Base-by-base conservation (phyloP, 768 basidiomycete species). In the Amanita subjunquillea region DNA sequence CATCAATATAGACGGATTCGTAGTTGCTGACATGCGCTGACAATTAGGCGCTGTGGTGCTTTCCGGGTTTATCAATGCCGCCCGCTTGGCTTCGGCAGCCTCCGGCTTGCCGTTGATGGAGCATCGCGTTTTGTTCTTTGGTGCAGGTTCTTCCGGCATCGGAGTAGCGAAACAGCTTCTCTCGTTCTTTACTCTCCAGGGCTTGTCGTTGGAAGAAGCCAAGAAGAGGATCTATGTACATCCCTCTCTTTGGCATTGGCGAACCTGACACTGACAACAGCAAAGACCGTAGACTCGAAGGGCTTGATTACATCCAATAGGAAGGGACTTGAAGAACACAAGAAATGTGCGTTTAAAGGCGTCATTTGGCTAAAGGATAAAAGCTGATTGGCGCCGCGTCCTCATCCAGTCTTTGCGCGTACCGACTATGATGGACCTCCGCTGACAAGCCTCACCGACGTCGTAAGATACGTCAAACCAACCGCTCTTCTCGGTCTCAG, bases 61-160 rank as follows among this genome's bases (percentile, higher is more conserved):
- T 50, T 82, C 79, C 50, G 87, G 87, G 4, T 85, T 87, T 66
- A 68, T 86, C 55, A 85, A 85, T 54, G 85, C 87, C 20, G 85
- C 84, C 0, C 75, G 75, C 51, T 69, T 85, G 34, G 71, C 82
- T 10, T 77, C 77, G 43, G 70, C 69, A 69, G 65, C 78, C 62
- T 64, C 78, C 72, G 65, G 74, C 66, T 72, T 52, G 45, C 72
- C 85, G 9, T 69, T 90, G 44, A 67, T 72, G 25, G 85, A 88
- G 45, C 91, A 94, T 59, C 78, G 79, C 42, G 86, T 94, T 59
- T 73, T 94, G 48, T 93, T 95, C 75, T 83, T 88, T 48, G 92
- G 92, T n/a, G 90, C 91, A 1, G 92, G 92, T 0, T 86, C 83
- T 9, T 86, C 88, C 6, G 91, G 91, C 42, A 85, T 93, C 48